Base-by-base conservation (phyloP, 305 asterid genomes). In the Vinca major region DNA sequence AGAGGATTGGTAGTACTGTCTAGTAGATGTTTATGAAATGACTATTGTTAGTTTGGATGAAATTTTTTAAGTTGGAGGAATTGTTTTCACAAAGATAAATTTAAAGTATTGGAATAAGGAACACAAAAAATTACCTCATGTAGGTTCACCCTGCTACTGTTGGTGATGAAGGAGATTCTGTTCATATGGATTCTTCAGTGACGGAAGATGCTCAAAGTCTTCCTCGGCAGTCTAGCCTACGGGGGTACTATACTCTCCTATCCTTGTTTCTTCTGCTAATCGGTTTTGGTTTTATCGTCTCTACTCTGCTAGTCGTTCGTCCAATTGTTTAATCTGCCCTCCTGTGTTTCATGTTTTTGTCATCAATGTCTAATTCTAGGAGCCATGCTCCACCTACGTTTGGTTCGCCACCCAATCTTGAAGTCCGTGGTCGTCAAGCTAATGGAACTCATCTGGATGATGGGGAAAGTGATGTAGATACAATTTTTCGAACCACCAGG, bases 371-470 rank as follows among this genome's bases (percentile, higher is more conserved):
- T 21, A 33, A 26, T 20, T 65, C 13, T 68, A 83, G 88, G 72
- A 66, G 40, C 67, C 86, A 79, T 67, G 81, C 84, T 7, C 88
- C 86, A 39, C 85, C 88, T 55, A 80, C 87, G 21, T 83, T 83
- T 73, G 88, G 88, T 68, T 79, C 88, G 43, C 71, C 88, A 17
- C 74, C 82, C 56, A 81, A 79, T 73, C 86, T 79, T 48, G 85
- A 81, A 66, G 74, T 63, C 71, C 81, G 81, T 76, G 83, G 74
- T 49, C 72, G 73, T 70, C 79, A 66, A 61, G 71, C 75, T 57
- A 72, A 63, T 62, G 69, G 52, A 67, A 43, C 69, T 65, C 81
- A 66, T 54, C 69, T 6, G 17, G 67, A 61, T 65, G 74, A 77
- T 68, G 79, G 51, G 12, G 82, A 81, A 48, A 65, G 64, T 53